phyloP scores from a whole-genome alignment of 75 land plant species.

The Larix kaempferi region DNA sequence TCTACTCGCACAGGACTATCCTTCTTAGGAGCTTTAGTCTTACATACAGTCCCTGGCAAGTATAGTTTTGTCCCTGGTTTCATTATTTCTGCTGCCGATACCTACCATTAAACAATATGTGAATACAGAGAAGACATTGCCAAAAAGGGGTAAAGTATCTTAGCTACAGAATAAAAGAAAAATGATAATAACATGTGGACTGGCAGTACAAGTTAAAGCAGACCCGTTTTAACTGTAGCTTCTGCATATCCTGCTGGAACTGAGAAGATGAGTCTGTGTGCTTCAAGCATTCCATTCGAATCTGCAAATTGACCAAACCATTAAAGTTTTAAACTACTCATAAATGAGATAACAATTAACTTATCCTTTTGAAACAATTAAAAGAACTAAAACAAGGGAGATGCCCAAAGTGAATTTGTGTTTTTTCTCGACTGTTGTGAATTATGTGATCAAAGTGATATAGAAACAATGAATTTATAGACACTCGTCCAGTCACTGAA shows the following conservation, averaged over 20 bases:
- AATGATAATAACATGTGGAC: background rate
- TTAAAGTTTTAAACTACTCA: background rate
- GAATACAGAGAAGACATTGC: background rate
- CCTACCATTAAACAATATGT: conserved; percentile 33
- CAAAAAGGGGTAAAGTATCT: background rate
- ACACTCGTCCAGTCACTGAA: background rate
- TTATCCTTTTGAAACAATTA: background rate
- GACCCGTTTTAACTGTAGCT: conserved; percentile 8
- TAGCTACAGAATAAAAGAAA: background rate
- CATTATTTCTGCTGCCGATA: conserved; percentile 61
- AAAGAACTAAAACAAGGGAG: background rate
- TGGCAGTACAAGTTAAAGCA: background rate
- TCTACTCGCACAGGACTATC: background rate
- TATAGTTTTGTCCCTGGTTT: conserved; percentile 48
- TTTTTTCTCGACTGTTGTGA: background rate
- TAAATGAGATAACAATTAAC: background rate
- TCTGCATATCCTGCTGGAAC: background rate
- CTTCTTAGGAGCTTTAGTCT: conserved; percentile 10
- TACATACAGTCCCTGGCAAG: conserved; percentile 51
- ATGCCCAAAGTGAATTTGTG: background rate
- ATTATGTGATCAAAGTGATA: background rate
- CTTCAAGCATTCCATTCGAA: conserved; percentile 5
- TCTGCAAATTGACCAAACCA: background rate
- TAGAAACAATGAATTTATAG: background rate
- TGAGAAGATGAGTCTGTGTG: background rate